Conservation (phyloP, 306 rosid species). For the Quercus engelmannii region DNA sequence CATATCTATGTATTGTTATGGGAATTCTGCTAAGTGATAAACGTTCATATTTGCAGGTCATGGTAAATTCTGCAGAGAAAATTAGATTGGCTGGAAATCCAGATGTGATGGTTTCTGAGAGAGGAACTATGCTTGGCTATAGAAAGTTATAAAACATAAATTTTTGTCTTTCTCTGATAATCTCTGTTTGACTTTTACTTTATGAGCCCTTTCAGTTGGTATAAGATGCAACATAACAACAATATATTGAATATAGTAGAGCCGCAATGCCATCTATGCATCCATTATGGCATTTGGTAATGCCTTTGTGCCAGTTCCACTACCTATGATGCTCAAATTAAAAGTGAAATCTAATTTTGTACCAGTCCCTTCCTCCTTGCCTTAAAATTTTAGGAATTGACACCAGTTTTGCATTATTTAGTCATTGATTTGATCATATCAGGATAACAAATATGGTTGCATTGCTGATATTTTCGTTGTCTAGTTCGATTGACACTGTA, state of each 20-base stretch:
- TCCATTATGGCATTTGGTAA: not conserved
- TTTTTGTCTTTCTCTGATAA: too few relatives aligned
- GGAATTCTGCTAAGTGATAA: slow-evolving; percentile 12
- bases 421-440: not conserved
- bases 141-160: slow-evolving; percentile 47
- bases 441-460: not conserved
- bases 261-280: not conserved
- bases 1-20: slow-evolving; percentile 1
- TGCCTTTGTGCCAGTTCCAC: slow-evolving; percentile 6
- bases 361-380: not conserved
- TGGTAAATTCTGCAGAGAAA: slow-evolving; percentile 89
- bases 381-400: not conserved
- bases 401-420: not conserved
- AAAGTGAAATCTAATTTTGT: not conserved
- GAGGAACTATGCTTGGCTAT: slow-evolving; percentile 99
- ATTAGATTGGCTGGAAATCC: slow-evolving; percentile 90
- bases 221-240: slow-evolving; percentile 3
- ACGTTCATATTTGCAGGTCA: slow-evolving; percentile 52
- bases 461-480: not conserved
- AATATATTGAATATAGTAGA: not conserved
- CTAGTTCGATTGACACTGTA: not conserved
- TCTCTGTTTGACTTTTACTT: slow-evolving; percentile 4
- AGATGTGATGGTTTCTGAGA: slow-evolving; percentile 96
- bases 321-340: not conserved
- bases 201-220: not conserved